A percentile compares a stretch with the other conserved stretches of the same genome.
Evolutionary conservation across 2,329 filamentous ascomycete species (phyloP).

Genomic region (Alternaria sp.): DNA sequence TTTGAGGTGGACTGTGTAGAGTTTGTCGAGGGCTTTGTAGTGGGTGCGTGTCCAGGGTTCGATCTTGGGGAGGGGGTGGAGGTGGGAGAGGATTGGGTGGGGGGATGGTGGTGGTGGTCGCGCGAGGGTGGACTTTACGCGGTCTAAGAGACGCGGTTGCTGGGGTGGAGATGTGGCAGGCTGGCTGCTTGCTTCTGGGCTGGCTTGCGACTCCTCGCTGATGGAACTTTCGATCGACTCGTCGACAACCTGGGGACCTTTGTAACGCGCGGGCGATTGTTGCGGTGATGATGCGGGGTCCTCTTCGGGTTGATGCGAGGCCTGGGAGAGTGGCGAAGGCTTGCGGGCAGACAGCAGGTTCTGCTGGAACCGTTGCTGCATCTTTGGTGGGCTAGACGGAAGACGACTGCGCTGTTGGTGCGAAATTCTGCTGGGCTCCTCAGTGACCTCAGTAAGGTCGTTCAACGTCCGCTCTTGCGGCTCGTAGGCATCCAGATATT

Average conservation of each 20-base stretch:
- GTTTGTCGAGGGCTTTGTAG: conserved; percentile 46
- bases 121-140: neutral
- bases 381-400: conserved; percentile 31
- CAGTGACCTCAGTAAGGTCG: conserved; percentile 45
- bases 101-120: conserved; percentile 17
- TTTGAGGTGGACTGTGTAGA: conserved; percentile 43
- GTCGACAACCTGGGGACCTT: conserved; percentile 2
- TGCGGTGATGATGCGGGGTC: neutral
- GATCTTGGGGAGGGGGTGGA: conserved; percentile 39
- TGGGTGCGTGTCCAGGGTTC: conserved; percentile 51
- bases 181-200: conserved; percentile 4
- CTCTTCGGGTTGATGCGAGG: conserved; percentile 1
- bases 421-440: conserved; percentile 37
- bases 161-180: neutral
- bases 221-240: neutral
- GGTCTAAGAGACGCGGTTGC: conserved; percentile 2
- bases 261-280: neutral
- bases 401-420: conserved; percentile 22
- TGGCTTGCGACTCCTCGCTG: conserved; percentile 7
- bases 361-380: conserved; percentile 20
- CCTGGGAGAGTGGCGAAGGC: conserved; percentile 16
- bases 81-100: conserved; percentile 36
- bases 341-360: conserved; percentile 26
- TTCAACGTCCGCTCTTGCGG: conserved; percentile 39
- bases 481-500: conserved; percentile 42